Base-by-base conservation (phyloP, 2,329 filamentous ascomycete species). In the Fusarium newnesense region DNA sequence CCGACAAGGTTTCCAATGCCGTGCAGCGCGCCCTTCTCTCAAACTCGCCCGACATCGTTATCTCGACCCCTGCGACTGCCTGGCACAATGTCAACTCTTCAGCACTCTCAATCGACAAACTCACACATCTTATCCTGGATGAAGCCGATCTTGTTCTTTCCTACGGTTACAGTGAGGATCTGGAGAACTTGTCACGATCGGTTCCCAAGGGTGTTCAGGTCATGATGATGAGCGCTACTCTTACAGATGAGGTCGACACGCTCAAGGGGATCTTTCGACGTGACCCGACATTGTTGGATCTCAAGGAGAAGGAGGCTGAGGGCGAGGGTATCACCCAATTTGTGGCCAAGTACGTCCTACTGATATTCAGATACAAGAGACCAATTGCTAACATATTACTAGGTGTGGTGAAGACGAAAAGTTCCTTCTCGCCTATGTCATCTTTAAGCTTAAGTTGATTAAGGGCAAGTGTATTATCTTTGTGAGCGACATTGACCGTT, bases 341-440 rank as follows among this genome's bases (percentile, higher is more conserved):
- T 79, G 91, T 95, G 36, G 93, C 98, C 73, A 94, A 92, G 88
- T 93, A 83, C 72, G 87, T 62, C 8, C 8, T 24, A 21, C 6
- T 7, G 9, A 19, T 16, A 28, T 18, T 30, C 3, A 8, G 78
- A 5, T 11, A 4, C 15, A 32, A 43, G 8, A 16, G 4, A 10
- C 30, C 28, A 37, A 26, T 46, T 61, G 63, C 76, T 80, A 68
- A 75, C 39, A 37, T 12, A 13, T 16, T 18, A 12, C 3, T 60
- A 92, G 90, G 80, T 97, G 95, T 75, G 94, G 90, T n/a, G 96
- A 99, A 83, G 96, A 98, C 75, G 96, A 98, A 78, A 99, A 99
- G 80, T 99, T 98, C 79, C 84, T 99, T 42, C 84, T 99, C 47
- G 91, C 93, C 24, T 98, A 97, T 79, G 93, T 97, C 67, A 96